phyloP scores from a whole-genome alignment of 139 green algal species.

The Coelastrella sp. region DNA sequence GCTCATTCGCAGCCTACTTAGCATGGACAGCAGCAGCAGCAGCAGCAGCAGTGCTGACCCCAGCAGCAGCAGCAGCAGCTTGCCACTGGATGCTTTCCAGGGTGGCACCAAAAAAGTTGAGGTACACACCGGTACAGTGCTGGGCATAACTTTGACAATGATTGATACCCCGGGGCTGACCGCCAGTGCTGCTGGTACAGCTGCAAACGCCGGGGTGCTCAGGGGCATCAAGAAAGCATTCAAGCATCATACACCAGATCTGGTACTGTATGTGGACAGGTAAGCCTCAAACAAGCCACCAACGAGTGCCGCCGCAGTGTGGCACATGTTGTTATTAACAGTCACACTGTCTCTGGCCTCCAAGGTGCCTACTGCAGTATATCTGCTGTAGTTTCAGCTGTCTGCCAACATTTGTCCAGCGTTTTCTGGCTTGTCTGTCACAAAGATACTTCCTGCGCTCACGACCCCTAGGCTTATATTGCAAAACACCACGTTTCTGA shows the following conservation, averaged over 20 bases:
- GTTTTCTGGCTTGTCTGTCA: no score
- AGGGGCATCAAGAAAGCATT: slow-evolving; percentile 52
- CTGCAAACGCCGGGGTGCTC: slow-evolving; percentile 54
- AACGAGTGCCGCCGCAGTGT: neutral
- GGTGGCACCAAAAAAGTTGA: slow-evolving; percentile 51
- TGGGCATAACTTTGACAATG: slow-evolving; percentile 54
- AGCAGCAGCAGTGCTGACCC: neutral
- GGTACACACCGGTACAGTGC: slow-evolving; percentile 39
- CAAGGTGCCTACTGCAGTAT: neutral
- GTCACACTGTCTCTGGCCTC: neutral
- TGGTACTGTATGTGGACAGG: slow-evolving; percentile 72
- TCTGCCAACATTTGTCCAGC: no score
- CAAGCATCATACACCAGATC: slow-evolving; percentile 58
- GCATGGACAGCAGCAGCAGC: slow-evolving; percentile 22
- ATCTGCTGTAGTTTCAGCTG: neutral
- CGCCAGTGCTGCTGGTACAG: slow-evolving; percentile 46
- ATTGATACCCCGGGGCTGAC: slow-evolving; percentile 66
- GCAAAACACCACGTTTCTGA: no score
- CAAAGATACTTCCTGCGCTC: no score
- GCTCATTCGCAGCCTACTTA: slow-evolving; percentile 61
- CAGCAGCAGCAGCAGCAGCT: neutral
- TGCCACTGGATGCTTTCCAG: slow-evolving; percentile 56
- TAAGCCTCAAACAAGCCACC: neutral
- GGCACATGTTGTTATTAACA: neutral
- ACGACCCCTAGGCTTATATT: no score